Conservation (phyloP, 352 stramenopile genomes). For the Phytopythium boreale region DNA sequence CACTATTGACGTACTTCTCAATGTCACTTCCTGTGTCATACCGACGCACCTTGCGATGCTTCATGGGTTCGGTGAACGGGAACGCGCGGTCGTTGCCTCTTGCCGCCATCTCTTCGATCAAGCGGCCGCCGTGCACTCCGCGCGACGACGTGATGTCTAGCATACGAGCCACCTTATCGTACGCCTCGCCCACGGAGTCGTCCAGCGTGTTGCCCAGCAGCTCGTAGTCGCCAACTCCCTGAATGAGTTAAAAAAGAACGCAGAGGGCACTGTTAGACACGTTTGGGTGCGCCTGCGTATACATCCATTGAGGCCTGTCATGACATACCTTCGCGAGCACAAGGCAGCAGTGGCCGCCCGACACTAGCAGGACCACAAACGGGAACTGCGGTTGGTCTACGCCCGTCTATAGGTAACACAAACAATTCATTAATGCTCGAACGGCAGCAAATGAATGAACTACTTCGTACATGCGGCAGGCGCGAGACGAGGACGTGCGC, state of each 20-base stretch:
- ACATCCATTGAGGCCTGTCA: background rate
- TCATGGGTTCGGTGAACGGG: constrained; percentile 92
- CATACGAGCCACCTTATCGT: constrained; percentile 97
- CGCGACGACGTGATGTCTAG: constrained; percentile 70
- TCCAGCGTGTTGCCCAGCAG: constrained; percentile 96
- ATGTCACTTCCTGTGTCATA: background rate
- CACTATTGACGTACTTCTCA: background rate
- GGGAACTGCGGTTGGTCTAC: constrained; percentile 85
- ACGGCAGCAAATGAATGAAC: background rate
- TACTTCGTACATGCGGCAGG: constrained; percentile 59
- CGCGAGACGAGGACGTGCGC: constrained; percentile 95
- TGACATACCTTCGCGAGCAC: constrained; percentile 78
- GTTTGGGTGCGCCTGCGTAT: background rate
- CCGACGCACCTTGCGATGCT: constrained; percentile 51
- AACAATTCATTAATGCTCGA: background rate
- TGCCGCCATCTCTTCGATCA: constrained; percentile 92
- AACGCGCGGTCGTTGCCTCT: constrained; percentile 90
- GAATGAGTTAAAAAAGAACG: too few species aligned
- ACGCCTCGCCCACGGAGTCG: constrained; percentile 97
- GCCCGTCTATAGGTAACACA: constrained; percentile 21
- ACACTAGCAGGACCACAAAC: constrained; percentile 97
- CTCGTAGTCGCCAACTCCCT: constrained; percentile 91
- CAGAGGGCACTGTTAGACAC: too few species aligned
- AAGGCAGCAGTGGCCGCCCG: constrained; percentile 97
- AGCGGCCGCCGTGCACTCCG: constrained; percentile 85